phyloP scores from a whole-genome alignment of 2,329 filamentous ascomycete genomes.

The Tolypocladium tundrense region DNA sequence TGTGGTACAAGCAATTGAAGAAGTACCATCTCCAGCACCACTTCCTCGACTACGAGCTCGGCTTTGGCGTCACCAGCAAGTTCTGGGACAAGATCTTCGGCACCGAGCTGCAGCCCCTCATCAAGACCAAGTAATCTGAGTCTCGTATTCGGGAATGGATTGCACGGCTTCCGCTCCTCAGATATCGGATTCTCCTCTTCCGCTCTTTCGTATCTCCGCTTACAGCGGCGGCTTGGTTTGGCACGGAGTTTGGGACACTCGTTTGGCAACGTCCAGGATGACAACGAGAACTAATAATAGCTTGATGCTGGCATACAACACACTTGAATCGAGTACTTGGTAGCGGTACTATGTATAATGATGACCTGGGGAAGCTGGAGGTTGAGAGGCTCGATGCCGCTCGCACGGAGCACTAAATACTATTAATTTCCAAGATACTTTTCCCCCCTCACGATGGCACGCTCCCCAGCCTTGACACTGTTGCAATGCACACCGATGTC shows the following conservation, averaged over 20 bases:
- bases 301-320: not conserved
- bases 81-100: slow-evolving; percentile 95
- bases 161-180: not conserved
- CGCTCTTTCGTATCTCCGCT: slow-evolving; percentile 1
- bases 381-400: not conserved
- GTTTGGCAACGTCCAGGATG: not conserved
- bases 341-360: not conserved
- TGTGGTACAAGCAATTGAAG: slow-evolving; percentile 86
- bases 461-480: not conserved
- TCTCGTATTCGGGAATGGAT: not conserved
- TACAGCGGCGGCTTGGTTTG: slow-evolving; percentile 5
- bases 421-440: not conserved
- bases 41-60: slow-evolving; percentile 95
- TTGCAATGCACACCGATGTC: not conserved
- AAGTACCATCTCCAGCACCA: slow-evolving; percentile 97
- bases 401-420: not conserved
- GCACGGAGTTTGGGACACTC: slow-evolving; percentile 4
- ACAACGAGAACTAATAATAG: not conserved
- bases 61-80: slow-evolving; percentile 89
- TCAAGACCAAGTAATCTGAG: slow-evolving; percentile 20
- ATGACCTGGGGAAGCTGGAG: not conserved
- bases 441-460: not conserved
- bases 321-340: not conserved
- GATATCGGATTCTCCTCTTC: not conserved
- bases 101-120: slow-evolving; percentile 56